A percentile compares a stretch with the other conserved stretches of the same genome.
Conservation (phyloP, 78 protist species). For the Dictyostelium capitatum region DNA sequence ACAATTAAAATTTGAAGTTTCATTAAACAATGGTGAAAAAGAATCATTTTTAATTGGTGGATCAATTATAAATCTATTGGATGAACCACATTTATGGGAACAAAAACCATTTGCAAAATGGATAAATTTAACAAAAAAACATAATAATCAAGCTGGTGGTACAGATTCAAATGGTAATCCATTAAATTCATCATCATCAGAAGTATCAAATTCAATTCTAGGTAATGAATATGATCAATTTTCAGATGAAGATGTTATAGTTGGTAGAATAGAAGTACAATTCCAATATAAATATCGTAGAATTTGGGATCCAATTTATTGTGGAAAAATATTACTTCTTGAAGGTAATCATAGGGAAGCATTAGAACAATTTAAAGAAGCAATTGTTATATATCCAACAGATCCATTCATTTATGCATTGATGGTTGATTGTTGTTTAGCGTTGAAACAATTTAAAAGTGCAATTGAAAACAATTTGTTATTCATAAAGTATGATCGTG, state of each 20-base stretch:
- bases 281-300: constrained; percentile 63
- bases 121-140: constrained; percentile 43
- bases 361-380: constrained; percentile 44
- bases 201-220: background rate
- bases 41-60: constrained; percentile 49
- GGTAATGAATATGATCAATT: constrained; percentile 13
- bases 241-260: constrained; percentile 45
- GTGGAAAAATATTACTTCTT: constrained; percentile 41
- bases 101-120: constrained; percentile 76
- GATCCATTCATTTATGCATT: constrained; percentile 37
- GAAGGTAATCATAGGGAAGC: constrained; percentile 52
- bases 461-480: constrained; percentile 22
- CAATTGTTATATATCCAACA: constrained; percentile 15
- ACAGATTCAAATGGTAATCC: background rate
- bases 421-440: constrained; percentile 59
- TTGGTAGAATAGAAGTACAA: constrained; percentile 65
- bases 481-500: constrained; percentile 26
- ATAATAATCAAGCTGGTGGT: background rate
- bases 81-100: constrained; percentile 69
- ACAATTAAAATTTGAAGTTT: background rate
- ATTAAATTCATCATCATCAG: background rate
- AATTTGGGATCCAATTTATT: constrained; percentile 72
- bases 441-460: background rate
- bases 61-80: constrained; percentile 16
- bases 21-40: constrained; percentile 9